A percentile compares a stretch with the other conserved stretches of the same genome.
Evolutionary conservation across 2,329 filamentous ascomycete genomes (phyloP).

Genomic region (Endothia cerciana): DNA sequence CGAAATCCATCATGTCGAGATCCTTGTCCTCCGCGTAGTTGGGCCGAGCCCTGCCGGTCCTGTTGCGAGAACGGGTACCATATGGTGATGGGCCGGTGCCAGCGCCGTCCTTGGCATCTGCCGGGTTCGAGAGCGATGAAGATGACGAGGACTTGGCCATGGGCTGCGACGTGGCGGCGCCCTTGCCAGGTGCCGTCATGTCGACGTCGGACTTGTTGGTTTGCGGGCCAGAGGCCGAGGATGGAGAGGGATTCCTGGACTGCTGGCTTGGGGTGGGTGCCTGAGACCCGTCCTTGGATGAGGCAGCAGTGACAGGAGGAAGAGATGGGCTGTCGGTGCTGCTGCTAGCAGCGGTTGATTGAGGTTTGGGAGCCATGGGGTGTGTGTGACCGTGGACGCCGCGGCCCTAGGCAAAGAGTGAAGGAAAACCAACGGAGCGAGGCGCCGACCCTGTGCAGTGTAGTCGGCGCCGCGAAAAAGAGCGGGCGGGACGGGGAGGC

Average conservation of each 20-base stretch:
- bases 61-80: slow-evolving; percentile 91
- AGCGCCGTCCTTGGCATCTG: slow-evolving; percentile 52
- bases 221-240: slow-evolving; percentile 35
- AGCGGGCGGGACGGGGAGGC: slow-evolving; percentile 13
- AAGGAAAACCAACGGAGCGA: slow-evolving; percentile 12
- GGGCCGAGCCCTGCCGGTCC: slow-evolving; percentile 75
- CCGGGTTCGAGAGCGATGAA: slow-evolving; percentile 48
- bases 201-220: slow-evolving; percentile 39
- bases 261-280: slow-evolving; percentile 34
- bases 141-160: slow-evolving; percentile 55
- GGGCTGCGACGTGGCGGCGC: slow-evolving; percentile 42
- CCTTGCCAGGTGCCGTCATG: slow-evolving; percentile 30
- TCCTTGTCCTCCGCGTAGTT: slow-evolving; percentile 97
- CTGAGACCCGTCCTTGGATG: slow-evolving; percentile 36
- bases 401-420: slow-evolving; percentile 14
- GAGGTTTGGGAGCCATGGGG: slow-evolving; percentile 45
- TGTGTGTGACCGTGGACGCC: slow-evolving; percentile 20
- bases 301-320: slow-evolving; percentile 33
- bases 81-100: slow-evolving; percentile 70
- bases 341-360: slow-evolving; percentile 34
- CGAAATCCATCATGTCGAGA: slow-evolving; percentile 83
- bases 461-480: slow-evolving; percentile 27
- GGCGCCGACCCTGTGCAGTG: slow-evolving; percentile 28
- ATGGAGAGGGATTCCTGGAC: slow-evolving; percentile 32
- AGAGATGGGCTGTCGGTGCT: slow-evolving; percentile 35